phyloP scores from a whole-genome alignment of 768 basidiomycete genomes.

The Boletellus emodensis region DNA sequence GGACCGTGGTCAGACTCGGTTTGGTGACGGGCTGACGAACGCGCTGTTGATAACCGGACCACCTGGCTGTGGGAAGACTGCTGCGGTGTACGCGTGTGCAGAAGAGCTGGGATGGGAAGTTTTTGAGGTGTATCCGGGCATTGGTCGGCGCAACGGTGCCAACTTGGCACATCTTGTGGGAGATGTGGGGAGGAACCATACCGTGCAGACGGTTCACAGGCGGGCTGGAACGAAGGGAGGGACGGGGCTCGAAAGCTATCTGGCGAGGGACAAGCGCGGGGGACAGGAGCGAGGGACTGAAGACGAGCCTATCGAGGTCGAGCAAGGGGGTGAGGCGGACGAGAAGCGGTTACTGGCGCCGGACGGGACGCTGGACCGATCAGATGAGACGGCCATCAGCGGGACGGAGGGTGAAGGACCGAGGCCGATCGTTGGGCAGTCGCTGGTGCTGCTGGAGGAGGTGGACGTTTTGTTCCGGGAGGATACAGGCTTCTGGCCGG shows the following conservation, averaged over 20 bases:
- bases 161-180: conserved; percentile 80
- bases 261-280: conserved; percentile 10
- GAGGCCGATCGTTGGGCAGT: conserved; percentile 58
- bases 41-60: conserved; percentile 85
- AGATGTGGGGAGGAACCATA: conserved; percentile 91
- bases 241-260: conserved; percentile 15
- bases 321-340: conserved; percentile 7
- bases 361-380: conserved; percentile 2
- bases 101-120: conserved; percentile 93
- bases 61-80: conserved; percentile 84
- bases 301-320: conserved; percentile 21
- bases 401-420: conserved; percentile 9
- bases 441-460: conserved; percentile 88
- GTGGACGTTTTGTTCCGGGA: conserved; percentile 91
- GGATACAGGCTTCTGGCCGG: conserved; percentile 82
- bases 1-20: conserved; percentile 19
- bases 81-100: conserved; percentile 90
- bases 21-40: conserved; percentile 63
- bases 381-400: neutral
- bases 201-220: conserved; percentile 44
- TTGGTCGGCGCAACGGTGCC: conserved; percentile 81
- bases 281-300: conserved; percentile 13
- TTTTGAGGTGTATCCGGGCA: conserved; percentile 94
- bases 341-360: neutral
- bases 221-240: conserved; percentile 6